Evolutionary conservation across 2,329 filamentous ascomycete genomes (phyloP).

Genomic region (Diaporthe caulivora): DNA sequence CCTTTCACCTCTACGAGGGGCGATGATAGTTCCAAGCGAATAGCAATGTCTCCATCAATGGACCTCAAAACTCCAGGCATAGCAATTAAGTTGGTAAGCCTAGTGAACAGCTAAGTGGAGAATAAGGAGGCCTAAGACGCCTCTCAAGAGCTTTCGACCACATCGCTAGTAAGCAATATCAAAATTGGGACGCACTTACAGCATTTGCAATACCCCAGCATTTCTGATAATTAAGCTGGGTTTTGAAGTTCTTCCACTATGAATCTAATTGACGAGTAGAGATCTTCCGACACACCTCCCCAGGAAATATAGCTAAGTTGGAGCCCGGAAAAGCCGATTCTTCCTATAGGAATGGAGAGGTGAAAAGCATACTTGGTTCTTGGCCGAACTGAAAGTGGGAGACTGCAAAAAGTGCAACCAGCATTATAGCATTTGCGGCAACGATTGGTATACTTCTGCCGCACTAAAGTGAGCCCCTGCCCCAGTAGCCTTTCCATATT

Average conservation of each 20-base stretch:
- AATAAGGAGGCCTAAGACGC: not conserved
- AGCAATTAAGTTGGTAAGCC: not conserved
- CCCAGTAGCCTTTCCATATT: not conserved
- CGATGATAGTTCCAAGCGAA: not conserved
- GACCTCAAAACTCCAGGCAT: not conserved
- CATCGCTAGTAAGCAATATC: not conserved
- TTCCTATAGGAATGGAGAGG: not conserved
- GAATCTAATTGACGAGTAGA: not conserved
- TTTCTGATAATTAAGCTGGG: not conserved
- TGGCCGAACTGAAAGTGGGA: not conserved
- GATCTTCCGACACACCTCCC: not conserved
- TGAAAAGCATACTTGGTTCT: not conserved
- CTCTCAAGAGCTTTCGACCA: not conserved
- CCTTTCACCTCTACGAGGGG: not conserved
- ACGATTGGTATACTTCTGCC: not conserved
- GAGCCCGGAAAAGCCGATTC: not conserved
- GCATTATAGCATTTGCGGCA: not conserved
- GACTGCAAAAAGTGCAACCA: not conserved
- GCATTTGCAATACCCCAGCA: not conserved
- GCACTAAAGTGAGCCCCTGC: not conserved
- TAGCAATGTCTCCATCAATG: not conserved
- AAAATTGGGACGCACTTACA: not conserved
- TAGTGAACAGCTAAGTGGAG: not conserved
- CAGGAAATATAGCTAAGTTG: not conserved
- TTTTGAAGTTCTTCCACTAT: not conserved